Percentiles rank a stretch among this genome's conserved stretches.
Conservation (phyloP, 345 rosid species). For the Boechera stricta region DNA sequence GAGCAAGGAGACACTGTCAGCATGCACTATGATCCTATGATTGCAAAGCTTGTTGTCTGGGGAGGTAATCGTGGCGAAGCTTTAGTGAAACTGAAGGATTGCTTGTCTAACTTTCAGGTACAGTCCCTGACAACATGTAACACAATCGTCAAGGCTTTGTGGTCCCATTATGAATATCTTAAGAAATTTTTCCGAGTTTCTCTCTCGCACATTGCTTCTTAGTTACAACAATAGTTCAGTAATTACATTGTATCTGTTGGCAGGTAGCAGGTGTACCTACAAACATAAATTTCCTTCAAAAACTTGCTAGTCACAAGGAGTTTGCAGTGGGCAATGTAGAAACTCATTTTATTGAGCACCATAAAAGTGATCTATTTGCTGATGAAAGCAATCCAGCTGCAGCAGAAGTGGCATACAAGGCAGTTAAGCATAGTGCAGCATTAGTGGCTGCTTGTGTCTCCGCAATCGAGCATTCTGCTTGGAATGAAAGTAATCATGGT, state of each 20-base stretch:
- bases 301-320: constrained; percentile 74
- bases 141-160: constrained; percentile 10
- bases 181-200: not conserved
- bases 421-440: constrained; percentile 62
- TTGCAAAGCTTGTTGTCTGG: constrained; percentile 96
- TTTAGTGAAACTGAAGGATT: constrained; percentile 81
- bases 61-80: constrained; percentile 86
- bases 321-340: constrained; percentile 84
- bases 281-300: constrained; percentile 79
- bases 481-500: constrained; percentile 57
- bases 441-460: constrained; percentile 83
- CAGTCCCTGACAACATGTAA: constrained; percentile 13
- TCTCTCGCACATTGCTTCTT: not conserved
- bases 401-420: constrained; percentile 54
- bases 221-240: constrained; percentile 12
- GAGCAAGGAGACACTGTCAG: constrained; percentile 89
- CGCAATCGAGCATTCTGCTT: constrained; percentile 54
- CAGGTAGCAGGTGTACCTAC: constrained; percentile 98
- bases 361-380: constrained; percentile 72
- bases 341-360: constrained; percentile 92
- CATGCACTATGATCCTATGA: constrained; percentile 99
- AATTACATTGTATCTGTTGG: constrained; percentile 37
- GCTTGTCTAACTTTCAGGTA: constrained; percentile 92
- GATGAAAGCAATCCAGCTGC: constrained; percentile 57
- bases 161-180: constrained; percentile 22